A percentile compares a stretch with the other conserved stretches of the same genome.
Conservation (phyloP, 108 stramenopile species). For the Schizochytrium sp. region DNA sequence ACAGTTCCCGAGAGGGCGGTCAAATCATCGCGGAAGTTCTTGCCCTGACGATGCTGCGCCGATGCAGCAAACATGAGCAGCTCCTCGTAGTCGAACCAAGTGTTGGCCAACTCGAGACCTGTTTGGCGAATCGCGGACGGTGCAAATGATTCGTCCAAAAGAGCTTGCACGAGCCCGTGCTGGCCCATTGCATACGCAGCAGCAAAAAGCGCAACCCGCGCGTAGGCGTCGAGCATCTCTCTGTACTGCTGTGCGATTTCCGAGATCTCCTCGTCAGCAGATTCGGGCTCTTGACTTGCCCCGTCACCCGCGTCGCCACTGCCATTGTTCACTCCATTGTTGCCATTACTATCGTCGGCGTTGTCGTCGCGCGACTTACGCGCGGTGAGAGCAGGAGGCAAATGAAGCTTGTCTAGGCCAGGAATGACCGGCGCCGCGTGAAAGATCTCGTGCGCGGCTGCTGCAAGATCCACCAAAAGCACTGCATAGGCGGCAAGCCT, state of each 20-base stretch:
- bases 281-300: too few relatives aligned
- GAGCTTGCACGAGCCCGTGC: neutral
- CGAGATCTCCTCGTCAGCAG: neutral
- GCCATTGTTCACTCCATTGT: neutral
- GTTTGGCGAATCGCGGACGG: neutral
- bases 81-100: slow-evolving; percentile 11
- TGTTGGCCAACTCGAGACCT: neutral
- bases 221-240: neutral
- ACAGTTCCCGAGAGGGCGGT: neutral
- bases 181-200: neutral
- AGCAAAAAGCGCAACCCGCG: neutral
- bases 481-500: neutral
- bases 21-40: neutral
- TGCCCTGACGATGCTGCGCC: neutral
- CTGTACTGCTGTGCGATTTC: neutral
- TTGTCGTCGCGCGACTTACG: too few relatives aligned
- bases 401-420: neutral
- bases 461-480: neutral
- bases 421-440: neutral
- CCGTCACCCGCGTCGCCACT: too few relatives aligned
- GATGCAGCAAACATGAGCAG: neutral
- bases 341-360: neutral
- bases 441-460: neutral
- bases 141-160: neutral
- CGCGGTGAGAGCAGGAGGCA: neutral